Conservation (phyloP, 148 eudicot genomes). For the Euryodendron excelsum region DNA sequence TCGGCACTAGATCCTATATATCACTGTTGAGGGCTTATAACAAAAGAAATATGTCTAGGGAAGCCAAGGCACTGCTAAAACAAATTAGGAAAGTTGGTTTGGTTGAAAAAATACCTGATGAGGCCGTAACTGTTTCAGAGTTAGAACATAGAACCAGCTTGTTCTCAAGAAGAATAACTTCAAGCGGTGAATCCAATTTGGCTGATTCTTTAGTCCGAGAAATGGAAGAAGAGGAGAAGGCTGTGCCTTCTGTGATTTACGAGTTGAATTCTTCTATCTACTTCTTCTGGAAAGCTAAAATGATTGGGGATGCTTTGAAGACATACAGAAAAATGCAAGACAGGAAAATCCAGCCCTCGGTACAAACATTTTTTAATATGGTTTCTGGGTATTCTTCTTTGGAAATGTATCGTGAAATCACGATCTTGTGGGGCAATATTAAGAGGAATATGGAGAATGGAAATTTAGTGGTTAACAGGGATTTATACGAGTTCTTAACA, state of each 20-base stretch:
- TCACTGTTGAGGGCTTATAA: constrained; percentile 59
- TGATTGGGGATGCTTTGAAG: constrained; percentile 73
- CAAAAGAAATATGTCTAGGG: constrained; percentile 53
- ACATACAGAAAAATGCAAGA: constrained; percentile 63
- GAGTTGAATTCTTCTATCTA: constrained; percentile 70
- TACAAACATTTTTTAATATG: constrained; percentile 52
- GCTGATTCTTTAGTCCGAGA: constrained; percentile 41
- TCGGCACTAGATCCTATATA: constrained; percentile 40
- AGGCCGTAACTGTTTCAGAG: constrained; percentile 28
- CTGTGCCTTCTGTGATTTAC: constrained; percentile 28
- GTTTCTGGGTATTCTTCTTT: constrained; percentile 58
- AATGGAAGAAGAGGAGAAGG: constrained; percentile 35
- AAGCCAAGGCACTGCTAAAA: constrained; percentile 55
- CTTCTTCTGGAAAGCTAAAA: constrained; percentile 84
- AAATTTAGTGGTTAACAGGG: constrained; percentile 43
- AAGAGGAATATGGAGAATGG: constrained; percentile 54
- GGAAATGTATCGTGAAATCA: constrained; percentile 73
- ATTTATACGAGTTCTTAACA: constrained; percentile 68
- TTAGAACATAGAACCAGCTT: constrained; percentile 14
- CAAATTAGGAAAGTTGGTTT: constrained; percentile 57
- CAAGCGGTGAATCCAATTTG: constrained; percentile 34
- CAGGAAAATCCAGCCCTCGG: constrained; percentile 54
- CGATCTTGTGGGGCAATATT: constrained; percentile 85
- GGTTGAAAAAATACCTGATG: constrained; percentile 18
- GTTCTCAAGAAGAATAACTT: constrained; percentile 13